A percentile compares a stretch with the other conserved stretches of the same genome.
These are phyloP conservation scores for Trichoderma asperelloides DNA, from an alignment of 495 filamentous ascomycete species.

Conservation along the genomic window DNA sequence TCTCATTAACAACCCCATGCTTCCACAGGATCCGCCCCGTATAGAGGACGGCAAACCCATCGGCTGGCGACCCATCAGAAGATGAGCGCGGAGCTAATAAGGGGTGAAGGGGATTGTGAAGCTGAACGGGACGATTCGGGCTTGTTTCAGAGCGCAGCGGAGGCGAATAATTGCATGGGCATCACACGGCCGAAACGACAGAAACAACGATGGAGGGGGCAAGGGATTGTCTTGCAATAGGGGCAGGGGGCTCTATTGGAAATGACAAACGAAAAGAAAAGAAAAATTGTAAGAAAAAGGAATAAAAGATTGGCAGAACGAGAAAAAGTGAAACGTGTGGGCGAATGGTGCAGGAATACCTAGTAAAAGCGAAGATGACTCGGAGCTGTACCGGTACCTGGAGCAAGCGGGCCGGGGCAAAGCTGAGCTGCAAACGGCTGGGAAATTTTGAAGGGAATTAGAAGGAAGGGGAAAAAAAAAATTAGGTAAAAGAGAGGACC, in stretches of 20 bases:
- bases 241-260: not conserved
- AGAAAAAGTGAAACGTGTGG: not conserved
- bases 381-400: not conserved
- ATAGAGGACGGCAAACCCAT: not conserved
- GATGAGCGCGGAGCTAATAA: not conserved
- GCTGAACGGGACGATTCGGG: not conserved
- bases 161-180: not conserved
- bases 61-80: not conserved
- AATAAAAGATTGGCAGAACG: not conserved
- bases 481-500: not conserved
- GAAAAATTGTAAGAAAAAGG: not conserved
- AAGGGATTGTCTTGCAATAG: not conserved
- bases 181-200: not conserved
- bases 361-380: not conserved
- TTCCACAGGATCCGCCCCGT: not conserved
- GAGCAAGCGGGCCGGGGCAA: not conserved
- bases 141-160: not conserved
- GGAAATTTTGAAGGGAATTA: not conserved
- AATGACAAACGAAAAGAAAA: not conserved
- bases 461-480: not conserved
- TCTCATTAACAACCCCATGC: not conserved
- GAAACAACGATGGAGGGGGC: not conserved
- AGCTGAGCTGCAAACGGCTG: not conserved
- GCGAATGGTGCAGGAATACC: slow-evolving; percentile 1
- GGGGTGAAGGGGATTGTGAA: not conserved